Evolutionary conservation across 768 basidiomycete species (phyloP).

Genomic region (Pisolithus albus): DNA sequence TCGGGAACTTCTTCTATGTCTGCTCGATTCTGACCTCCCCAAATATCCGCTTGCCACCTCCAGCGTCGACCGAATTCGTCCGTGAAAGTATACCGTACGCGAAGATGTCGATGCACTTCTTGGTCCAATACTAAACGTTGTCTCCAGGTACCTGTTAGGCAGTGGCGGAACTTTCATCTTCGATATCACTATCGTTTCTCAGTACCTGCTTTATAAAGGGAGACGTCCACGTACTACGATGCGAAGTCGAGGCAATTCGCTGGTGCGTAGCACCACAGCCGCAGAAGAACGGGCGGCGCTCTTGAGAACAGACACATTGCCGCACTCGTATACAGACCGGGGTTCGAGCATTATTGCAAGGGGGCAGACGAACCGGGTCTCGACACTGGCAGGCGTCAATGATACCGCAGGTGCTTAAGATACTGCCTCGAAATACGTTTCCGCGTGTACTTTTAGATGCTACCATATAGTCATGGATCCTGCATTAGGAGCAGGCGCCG

Average conservation of each 20-base stretch:
- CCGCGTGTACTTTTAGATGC: no score
- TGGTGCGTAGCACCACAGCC: conserved; percentile 20
- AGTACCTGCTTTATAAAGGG: conserved; percentile 72
- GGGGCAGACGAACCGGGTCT: conserved; percentile 30
- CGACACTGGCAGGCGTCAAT: conserved; percentile 11
- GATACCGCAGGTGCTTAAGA: no score
- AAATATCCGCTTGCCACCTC: conserved; percentile 47
- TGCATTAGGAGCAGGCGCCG: no score
- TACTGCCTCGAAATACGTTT: no score
- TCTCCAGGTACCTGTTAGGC: conserved; percentile 73
- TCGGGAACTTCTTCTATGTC: conserved; percentile 92
- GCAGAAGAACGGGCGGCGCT: conserved; percentile 48
- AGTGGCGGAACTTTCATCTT: conserved; percentile 91
- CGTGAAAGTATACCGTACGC: conserved; percentile 82
- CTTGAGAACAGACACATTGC: conserved; percentile 36
- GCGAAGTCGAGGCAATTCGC: conserved; percentile 22
- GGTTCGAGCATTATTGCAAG: conserved; percentile 14
- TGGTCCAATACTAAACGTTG: background rate
- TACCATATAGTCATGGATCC: no score
- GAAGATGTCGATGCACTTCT: background rate
- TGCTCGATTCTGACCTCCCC: conserved; percentile 82
- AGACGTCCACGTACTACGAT: conserved; percentile 31
- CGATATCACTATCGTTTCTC: conserved; percentile 85
- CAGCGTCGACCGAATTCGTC: conserved; percentile 58
- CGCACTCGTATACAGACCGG: conserved; percentile 22